Conservation (phyloP, 208 protist genomes). For the Crithidia expoeki region DNA sequence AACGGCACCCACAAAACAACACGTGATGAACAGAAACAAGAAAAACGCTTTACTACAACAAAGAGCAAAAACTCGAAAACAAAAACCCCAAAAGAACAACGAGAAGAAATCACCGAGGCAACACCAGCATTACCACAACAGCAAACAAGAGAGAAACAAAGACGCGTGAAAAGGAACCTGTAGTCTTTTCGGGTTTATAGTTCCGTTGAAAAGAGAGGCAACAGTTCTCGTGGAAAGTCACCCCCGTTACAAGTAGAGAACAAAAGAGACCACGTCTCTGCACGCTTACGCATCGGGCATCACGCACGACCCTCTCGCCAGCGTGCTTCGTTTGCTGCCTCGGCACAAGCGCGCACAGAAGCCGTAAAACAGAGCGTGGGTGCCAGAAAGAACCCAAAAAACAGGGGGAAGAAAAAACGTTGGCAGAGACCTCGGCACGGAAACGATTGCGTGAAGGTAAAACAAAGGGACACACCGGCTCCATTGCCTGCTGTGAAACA, state of each 20-base stretch:
- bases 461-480: no score
- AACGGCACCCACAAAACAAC: no score
- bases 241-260: conserved; percentile 5
- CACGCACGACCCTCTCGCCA: not conserved
- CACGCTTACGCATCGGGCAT: not conserved
- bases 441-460: no score
- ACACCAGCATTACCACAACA: no score
- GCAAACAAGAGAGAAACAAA: conserved; percentile 3
- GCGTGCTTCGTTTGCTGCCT: no score
- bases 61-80: no score
- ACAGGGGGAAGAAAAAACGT: conserved; percentile 5
- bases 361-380: not conserved
- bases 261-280: not conserved
- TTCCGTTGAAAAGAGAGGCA: not conserved
- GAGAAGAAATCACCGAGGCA: not conserved
- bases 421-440: not conserved
- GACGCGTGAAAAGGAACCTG: not conserved
- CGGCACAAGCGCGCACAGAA: not conserved
- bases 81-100: not conserved
- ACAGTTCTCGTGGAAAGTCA: conserved; percentile 13
- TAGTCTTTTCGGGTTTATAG: conserved; percentile 1
- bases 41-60: no score
- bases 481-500: no score
- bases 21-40: no score
- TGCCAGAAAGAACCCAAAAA: not conserved